Percentiles rank a stretch among this genome's conserved stretches.
Evolutionary conservation across 1,284 basidiomycete species (phyloP).

Genomic region (Neonothopanus nambi): DNA sequence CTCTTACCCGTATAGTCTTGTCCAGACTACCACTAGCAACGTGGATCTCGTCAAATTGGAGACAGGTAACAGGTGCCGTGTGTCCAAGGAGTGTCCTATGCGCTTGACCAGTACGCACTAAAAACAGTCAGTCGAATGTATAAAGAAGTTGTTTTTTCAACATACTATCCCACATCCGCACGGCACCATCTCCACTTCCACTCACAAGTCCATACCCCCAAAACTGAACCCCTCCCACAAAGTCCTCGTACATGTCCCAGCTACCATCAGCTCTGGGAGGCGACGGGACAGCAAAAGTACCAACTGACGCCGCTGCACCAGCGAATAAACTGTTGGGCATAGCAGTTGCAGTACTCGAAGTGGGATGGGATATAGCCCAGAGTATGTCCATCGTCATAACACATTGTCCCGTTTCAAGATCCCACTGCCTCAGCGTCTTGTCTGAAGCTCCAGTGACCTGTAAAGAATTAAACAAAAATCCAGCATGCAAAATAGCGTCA

Average conservation of each 20-base stretch:
- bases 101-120: conserved; percentile 97
- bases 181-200: conserved; percentile 94
- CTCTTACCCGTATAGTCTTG: conserved; percentile 84
- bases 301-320: conserved; percentile 56
- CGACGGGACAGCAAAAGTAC: conserved; percentile 78
- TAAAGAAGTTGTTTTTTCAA: conserved; percentile 4
- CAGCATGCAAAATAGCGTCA: conserved; percentile 25
- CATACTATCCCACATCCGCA: conserved; percentile 99
- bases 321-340: conserved; percentile 51
- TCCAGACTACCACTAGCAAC: conserved; percentile 92
- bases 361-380: conserved; percentile 97
- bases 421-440: conserved; percentile 98
- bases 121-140: conserved; percentile 10
- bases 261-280: conserved; percentile 88
- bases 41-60: conserved; percentile 97
- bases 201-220: conserved; percentile 98
- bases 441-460: conserved; percentile 97
- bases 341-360: conserved; percentile 45
- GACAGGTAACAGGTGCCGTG: conserved; percentile 89
- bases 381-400: conserved; percentile 99
- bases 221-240: conserved; percentile 96
- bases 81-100: conserved; percentile 94
- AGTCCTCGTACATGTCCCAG: conserved; percentile 96
- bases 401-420: conserved; percentile 95
- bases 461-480: conserved; percentile 13